Conservation (phyloP, 2,329 filamentous ascomycete species). For the Clarireedia homoeocarpa region DNA sequence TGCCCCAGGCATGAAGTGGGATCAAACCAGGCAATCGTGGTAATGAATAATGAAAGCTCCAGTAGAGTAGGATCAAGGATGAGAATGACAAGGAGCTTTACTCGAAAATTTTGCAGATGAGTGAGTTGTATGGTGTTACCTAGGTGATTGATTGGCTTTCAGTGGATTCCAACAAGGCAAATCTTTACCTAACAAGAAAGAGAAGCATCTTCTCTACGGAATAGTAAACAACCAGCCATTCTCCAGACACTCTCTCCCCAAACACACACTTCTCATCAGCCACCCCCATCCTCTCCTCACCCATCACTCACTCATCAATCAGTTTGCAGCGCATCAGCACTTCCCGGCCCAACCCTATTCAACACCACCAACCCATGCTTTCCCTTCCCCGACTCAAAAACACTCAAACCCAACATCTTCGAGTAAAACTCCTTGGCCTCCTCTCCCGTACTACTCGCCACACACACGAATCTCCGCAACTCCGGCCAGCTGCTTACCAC, state of each 20-base stretch:
- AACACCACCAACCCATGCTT: background rate
- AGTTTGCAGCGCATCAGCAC: background rate
- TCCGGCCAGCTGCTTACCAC: constrained; percentile 47
- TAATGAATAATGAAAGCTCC: too few species aligned
- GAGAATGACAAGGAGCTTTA: background rate
- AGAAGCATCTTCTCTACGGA: too few species aligned
- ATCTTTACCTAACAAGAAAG: too few species aligned
- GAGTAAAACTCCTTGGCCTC: constrained; percentile 19
- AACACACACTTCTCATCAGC: too few species aligned
- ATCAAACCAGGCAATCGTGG: too few species aligned
- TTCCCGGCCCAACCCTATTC: background rate
- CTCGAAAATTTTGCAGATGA: background rate
- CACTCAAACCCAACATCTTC: constrained; percentile 20
- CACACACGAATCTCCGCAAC: constrained; percentile 46
- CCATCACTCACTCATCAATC: background rate
- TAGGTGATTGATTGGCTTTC: too few species aligned
- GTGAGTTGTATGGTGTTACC: too few species aligned
- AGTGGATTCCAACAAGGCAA: too few species aligned
- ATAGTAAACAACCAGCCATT: too few species aligned
- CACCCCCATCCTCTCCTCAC: background rate
- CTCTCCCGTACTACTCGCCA: constrained; percentile 33
- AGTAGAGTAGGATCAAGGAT: too few species aligned
- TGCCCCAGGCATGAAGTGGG: background rate
- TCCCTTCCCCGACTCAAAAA: constrained; percentile 8
- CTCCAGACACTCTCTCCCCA: too few species aligned